A percentile compares a stretch with the other conserved stretches of the same genome.
Evolutionary conservation across 805 yeast species (phyloP).

Genomic region (Torulaspora microellipsoides): DNA sequence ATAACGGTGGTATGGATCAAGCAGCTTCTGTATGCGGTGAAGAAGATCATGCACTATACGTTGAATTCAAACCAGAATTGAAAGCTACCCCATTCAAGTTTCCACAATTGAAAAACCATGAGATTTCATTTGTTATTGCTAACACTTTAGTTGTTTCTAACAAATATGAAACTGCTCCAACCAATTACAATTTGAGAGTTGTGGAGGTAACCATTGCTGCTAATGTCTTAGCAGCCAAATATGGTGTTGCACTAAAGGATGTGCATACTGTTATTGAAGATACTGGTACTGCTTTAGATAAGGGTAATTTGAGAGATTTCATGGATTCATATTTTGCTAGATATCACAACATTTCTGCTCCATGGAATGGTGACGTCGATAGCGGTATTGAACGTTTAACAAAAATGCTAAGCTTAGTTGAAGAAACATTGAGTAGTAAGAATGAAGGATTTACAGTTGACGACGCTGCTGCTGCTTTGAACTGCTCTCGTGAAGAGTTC

Average conservation of each 20-base stretch:
- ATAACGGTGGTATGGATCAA: conserved; percentile 80
- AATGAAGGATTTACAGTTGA: conserved; percentile 48
- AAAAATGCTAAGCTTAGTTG: conserved; percentile 42
- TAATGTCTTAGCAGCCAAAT: conserved; percentile 47
- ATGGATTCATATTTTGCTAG: conserved; percentile 45
- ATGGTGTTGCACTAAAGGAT: conserved; percentile 40
- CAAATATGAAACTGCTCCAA: conserved; percentile 66
- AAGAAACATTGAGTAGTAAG: conserved; percentile 38
- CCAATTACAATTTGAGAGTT: conserved; percentile 64
- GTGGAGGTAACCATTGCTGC: conserved; percentile 71
- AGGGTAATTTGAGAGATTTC: conserved; percentile 63
- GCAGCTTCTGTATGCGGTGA: conserved; percentile 66
- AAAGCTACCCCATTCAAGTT: conserved; percentile 50
- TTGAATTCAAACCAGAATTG: conserved; percentile 57
- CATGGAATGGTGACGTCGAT: conserved; percentile 47
- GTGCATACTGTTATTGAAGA: conserved; percentile 43
- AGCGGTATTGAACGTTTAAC: conserved; percentile 40
- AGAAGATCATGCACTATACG: conserved; percentile 50
- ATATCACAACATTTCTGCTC: conserved; percentile 23
- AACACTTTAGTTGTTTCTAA: conserved; percentile 59
- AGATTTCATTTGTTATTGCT: conserved; percentile 54
- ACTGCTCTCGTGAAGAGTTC: conserved; percentile 41
- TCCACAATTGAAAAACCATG: conserved; percentile 42
- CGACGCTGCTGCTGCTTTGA: conserved; percentile 44
- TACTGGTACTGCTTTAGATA: conserved; percentile 32